Evolutionary conservation across 805 yeast species (phyloP).

Genomic region (Lachancea sp.): DNA sequence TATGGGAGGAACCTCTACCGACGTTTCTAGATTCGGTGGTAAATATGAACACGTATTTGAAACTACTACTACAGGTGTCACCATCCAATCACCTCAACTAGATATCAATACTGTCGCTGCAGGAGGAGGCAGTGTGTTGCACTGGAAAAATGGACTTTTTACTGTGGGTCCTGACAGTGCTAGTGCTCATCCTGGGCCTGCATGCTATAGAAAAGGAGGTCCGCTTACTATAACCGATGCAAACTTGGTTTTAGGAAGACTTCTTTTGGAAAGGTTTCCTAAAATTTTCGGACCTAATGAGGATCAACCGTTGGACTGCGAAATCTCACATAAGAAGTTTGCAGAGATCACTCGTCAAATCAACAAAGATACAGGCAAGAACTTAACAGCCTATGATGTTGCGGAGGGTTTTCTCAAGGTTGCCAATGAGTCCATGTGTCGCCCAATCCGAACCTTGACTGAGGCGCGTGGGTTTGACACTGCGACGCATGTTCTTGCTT

Average conservation of each 20-base stretch:
- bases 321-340: slow-evolving; percentile 46
- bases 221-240: slow-evolving; percentile 85
- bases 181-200: slow-evolving; percentile 85
- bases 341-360: slow-evolving; percentile 47
- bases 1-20: slow-evolving; percentile 91
- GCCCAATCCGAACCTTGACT: slow-evolving; percentile 78
- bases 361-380: slow-evolving; percentile 38
- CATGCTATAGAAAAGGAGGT: slow-evolving; percentile 79
- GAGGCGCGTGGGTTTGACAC: slow-evolving; percentile 75
- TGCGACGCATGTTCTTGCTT: slow-evolving; percentile 61
- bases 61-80: slow-evolving; percentile 76
- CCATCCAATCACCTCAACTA: slow-evolving; percentile 77
- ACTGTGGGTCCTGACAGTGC: slow-evolving; percentile 86
- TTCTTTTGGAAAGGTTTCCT: slow-evolving; percentile 71
- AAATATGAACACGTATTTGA: slow-evolving; percentile 73
- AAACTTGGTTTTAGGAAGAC: slow-evolving; percentile 62
- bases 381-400: slow-evolving; percentile 54
- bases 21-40: slow-evolving; percentile 72
- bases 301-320: slow-evolving; percentile 58
- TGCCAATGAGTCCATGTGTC: slow-evolving; percentile 85
- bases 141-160: slow-evolving; percentile 65
- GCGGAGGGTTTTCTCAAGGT: slow-evolving; percentile 78
- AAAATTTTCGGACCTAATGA: slow-evolving; percentile 79
- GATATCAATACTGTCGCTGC: slow-evolving; percentile 81
- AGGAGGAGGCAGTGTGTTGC: slow-evolving; percentile 70